phyloP scores from a whole-genome alignment of 371 early-diverging fungal genomes.

The Encephalitozoon romaleae region DNA sequence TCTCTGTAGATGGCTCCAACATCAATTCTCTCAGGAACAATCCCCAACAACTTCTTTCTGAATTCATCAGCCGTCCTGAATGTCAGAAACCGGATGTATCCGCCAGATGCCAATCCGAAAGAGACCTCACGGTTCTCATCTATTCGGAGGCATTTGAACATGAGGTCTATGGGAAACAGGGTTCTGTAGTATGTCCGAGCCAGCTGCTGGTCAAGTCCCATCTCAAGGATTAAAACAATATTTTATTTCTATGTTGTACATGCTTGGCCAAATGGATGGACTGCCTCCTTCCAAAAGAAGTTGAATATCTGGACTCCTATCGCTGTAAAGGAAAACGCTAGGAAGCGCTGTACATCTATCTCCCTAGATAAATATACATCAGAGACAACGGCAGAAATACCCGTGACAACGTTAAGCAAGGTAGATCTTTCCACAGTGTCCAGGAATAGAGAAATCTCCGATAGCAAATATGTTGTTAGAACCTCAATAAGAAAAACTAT shows the following conservation, averaged over 20 bases:
- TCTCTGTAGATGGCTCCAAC: constrained; percentile 84
- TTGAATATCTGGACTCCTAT: background rate
- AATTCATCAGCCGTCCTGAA: constrained; percentile 68
- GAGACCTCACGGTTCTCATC: constrained; percentile 71
- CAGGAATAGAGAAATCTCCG: background rate
- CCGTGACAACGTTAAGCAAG: background rate
- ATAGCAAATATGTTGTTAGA: background rate
- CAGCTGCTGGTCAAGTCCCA: background rate
- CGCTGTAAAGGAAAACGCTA: background rate
- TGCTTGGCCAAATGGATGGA: too few species aligned
- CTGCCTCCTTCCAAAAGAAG: background rate
- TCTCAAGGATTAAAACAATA: background rate
- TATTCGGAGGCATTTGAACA: constrained; percentile 48
- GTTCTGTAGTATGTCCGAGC: constrained; percentile 43
- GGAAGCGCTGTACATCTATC: background rate
- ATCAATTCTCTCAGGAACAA: constrained; percentile 81
- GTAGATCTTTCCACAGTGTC: background rate
- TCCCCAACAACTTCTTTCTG: constrained; percentile 66
- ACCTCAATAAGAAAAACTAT: background rate
- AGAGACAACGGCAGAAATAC: background rate
- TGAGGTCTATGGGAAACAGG: constrained; percentile 46
- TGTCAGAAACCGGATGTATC: constrained; percentile 77
- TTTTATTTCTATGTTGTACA: constrained; percentile 3
- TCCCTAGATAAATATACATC: background rate
- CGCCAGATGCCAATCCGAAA: constrained; percentile 69